phyloP scores from a whole-genome alignment of 805 yeast genomes.

The Kuraishia cidri region DNA sequence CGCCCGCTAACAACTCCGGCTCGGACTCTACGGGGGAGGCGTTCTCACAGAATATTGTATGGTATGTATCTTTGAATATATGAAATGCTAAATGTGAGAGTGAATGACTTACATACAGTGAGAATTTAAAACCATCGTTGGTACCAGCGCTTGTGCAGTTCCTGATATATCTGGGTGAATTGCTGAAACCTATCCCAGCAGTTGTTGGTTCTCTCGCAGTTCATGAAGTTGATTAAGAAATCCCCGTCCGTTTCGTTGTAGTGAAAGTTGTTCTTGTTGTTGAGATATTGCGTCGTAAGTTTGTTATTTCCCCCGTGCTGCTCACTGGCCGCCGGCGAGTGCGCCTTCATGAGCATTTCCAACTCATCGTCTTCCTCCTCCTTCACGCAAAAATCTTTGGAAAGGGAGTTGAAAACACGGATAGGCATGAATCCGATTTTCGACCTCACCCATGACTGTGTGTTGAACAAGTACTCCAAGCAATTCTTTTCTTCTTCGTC shows the following conservation, averaged over 20 bases:
- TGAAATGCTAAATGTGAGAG: too few species aligned
- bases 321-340: slow-evolving; percentile 3
- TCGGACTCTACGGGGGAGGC: too few species aligned
- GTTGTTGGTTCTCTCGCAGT: slow-evolving; percentile 24
- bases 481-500: slow-evolving; percentile 28
- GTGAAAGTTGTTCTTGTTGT: slow-evolving; percentile 17
- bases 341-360: slow-evolving; percentile 8
- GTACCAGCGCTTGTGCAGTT: slow-evolving; percentile 22
- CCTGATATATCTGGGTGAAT: slow-evolving; percentile 19
- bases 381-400: slow-evolving; percentile 25
- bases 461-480: slow-evolving; percentile 24
- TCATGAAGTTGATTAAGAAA: slow-evolving; percentile 28
- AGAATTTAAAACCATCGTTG: slow-evolving; percentile 2
- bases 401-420: slow-evolving; percentile 24
- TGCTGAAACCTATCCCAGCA: slow-evolving; percentile 32
- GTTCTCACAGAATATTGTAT: too few species aligned
- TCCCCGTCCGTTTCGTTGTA: slow-evolving; percentile 26
- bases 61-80: too few species aligned
- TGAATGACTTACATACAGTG: too few species aligned
- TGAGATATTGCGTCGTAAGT: slow-evolving; percentile 8
- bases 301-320: slow-evolving; percentile 5
- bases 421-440: slow-evolving; percentile 29
- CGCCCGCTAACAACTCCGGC: too few species aligned
- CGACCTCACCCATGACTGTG: slow-evolving; percentile 29
- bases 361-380: slow-evolving; percentile 15